Evolutionary conservation across 2,329 filamentous ascomycete species (phyloP).

Genomic region (Raffaelea albimanens): DNA sequence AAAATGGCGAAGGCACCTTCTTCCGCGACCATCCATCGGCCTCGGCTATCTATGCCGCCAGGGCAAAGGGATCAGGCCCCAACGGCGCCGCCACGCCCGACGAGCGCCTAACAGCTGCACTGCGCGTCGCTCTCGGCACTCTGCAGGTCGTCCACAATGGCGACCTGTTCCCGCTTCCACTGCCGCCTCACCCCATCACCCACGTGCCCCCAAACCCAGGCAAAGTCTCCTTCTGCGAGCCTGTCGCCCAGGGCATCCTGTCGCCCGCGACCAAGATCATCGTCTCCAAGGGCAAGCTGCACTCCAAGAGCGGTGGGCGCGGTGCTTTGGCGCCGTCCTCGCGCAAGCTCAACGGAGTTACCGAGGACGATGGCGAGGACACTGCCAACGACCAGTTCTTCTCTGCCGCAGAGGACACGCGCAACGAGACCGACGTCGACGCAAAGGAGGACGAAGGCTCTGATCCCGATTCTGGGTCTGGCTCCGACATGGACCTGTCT

Average conservation of each 20-base stretch:
- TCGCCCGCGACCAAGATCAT: slow-evolving; percentile 74
- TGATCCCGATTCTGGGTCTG: slow-evolving; percentile 13
- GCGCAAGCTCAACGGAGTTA: slow-evolving; percentile 48
- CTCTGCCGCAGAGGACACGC: slow-evolving; percentile 76
- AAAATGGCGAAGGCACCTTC: slow-evolving; percentile 76
- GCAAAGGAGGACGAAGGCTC: slow-evolving; percentile 32
- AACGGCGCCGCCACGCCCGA: slow-evolving; percentile 29
- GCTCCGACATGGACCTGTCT: slow-evolving; percentile 46
- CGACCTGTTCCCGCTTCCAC: slow-evolving; percentile 66
- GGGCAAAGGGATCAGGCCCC: slow-evolving; percentile 24
- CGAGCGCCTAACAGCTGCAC: slow-evolving; percentile 51
- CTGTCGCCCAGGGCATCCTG: slow-evolving; percentile 79
- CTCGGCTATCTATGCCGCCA: slow-evolving; percentile 9
- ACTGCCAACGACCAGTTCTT: slow-evolving; percentile 86
- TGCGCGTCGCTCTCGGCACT: slow-evolving; percentile 65
- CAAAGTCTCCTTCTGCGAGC: slow-evolving; percentile 87
- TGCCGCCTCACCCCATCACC: slow-evolving; percentile 78
- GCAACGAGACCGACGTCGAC: slow-evolving; percentile 49
- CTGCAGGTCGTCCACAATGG: slow-evolving; percentile 74
- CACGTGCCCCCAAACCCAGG: slow-evolving; percentile 77
- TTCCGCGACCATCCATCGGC: slow-evolving; percentile 50
- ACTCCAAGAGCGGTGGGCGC: slow-evolving; percentile 33
- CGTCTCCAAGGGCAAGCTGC: slow-evolving; percentile 52
- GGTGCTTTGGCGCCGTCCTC: slow-evolving; percentile 27
- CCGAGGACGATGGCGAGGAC: slow-evolving; percentile 58